Evolutionary conservation across 768 basidiomycete genomes (phyloP), one percentile per base, ranked within the genome.

Genomic region (Cystobasidium tubakii): DNA sequence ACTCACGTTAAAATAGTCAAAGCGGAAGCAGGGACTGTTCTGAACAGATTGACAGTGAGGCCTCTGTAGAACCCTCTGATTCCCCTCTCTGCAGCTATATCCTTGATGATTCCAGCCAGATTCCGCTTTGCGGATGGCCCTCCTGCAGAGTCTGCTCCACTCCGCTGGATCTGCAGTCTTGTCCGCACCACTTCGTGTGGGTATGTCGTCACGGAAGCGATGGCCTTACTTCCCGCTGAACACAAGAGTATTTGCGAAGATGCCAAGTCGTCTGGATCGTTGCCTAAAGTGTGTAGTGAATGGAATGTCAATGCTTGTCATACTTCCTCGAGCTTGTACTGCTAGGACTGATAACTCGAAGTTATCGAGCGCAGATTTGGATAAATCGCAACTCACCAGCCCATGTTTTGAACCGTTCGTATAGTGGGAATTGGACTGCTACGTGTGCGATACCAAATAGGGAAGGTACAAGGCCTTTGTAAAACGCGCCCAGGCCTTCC

Each of bases 121-220:
- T 91, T 39, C 31, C 43, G 39, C 62, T 36, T 25, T 36, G 46
- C 17, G 17, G 43, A 25, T 42, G 25, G 34, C 25, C 63, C 70
- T 73, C 36, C 44, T 33, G 15, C 21, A 2, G 50, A 29, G 46
- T 21, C 71, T 70, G 62, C n/a, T 25, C 53, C 50, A 53, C 57
- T 23, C 69, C 69, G 34, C 50, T 81, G 81, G 25, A 95, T 94
- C 82, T 99, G 96, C 62, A 98, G 82, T 4, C 95, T 87, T n/a
- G 96, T 98, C n/a, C 96, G 90, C 42, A 99, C 85, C 54, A 99
- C 96, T 82, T 99, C 96, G 82, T 99, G 96, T 0, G 96, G 96
- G 81, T 99, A 99, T 39, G 96, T 98, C 43, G 89, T 90, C 23
- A 97, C 83, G 21, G 92, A 93, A 9, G 96, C 96, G 0, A 90